A percentile compares a stretch with the other conserved stretches of the same genome.
phyloP scores from a whole-genome alignment of 139 green algal genomes.

The Desmodesmus armatus region DNA sequence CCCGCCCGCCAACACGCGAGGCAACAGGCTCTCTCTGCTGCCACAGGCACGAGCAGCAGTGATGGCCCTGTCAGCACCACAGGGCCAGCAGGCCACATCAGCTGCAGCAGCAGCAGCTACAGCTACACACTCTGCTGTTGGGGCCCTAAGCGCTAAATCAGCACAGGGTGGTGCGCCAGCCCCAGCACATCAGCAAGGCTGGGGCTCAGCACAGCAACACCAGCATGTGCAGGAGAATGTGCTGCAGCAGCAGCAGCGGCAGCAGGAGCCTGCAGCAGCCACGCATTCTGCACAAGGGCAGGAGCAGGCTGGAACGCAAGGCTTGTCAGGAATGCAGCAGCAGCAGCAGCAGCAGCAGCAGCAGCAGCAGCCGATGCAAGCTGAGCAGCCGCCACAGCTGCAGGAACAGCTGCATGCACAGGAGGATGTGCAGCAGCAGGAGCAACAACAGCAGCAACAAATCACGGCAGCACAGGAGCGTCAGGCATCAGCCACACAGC shows the following conservation, averaged over 20 bases:
- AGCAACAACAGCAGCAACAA: not conserved
- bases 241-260: not conserved
- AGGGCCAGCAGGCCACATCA: not conserved
- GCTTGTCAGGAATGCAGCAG: not conserved
- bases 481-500: not conserved
- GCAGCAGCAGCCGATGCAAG: slow-evolving; percentile 12
- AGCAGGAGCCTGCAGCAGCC: not conserved
- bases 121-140: not conserved
- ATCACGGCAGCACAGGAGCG: not conserved
- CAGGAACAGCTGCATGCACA: not conserved
- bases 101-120: not conserved
- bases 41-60: too few species aligned
- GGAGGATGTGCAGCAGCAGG: not conserved
- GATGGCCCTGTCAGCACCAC: not conserved
- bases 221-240: too few species aligned
- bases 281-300: too few species aligned
- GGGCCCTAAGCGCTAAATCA: not conserved
- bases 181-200: not conserved
- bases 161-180: not conserved
- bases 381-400: not conserved
- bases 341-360: not conserved
- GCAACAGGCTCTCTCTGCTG: too few species aligned
- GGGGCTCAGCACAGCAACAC: too few species aligned
- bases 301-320: not conserved
- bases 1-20: too few species aligned